phyloP scores from a whole-genome alignment of 306 rosid genomes.

The Cucurbita argyrosperma region DNA sequence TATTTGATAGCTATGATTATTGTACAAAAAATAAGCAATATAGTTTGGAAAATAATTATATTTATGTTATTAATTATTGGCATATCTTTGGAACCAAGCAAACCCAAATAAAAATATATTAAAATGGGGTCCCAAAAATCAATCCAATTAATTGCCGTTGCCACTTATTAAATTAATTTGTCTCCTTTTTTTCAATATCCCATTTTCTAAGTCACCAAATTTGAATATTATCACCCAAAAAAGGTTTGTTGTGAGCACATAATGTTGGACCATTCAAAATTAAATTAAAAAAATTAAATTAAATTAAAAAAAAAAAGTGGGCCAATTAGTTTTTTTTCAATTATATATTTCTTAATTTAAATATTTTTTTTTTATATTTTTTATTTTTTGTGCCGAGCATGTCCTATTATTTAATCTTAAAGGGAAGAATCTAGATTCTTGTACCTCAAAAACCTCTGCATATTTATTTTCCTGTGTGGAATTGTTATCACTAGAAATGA shows the following conservation, averaged over 20 bases:
- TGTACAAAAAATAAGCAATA: background rate
- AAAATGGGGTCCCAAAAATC: background rate
- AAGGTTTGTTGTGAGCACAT: background rate
- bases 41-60: background rate
- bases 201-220: constrained; percentile 1
- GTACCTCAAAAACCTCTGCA: background rate
- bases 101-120: background rate
- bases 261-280: constrained; percentile 1
- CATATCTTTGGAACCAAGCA: constrained; percentile 1
- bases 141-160: background rate
- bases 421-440: background rate
- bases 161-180: background rate
- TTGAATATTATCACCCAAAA: background rate
- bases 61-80: background rate
- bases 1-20: background rate
- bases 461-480: background rate
- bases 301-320: background rate
- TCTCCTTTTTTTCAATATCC: background rate
- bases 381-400: background rate
- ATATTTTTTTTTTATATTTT: background rate
- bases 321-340: background rate
- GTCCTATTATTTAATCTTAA: background rate
- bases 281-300: background rate
- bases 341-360: too few species aligned
- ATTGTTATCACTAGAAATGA: background rate